Evolutionary conservation across 2,329 filamentous ascomycete genomes (phyloP), one percentile per base, ranked within the genome.

Genomic region (Nannizzia gypsea): DNA sequence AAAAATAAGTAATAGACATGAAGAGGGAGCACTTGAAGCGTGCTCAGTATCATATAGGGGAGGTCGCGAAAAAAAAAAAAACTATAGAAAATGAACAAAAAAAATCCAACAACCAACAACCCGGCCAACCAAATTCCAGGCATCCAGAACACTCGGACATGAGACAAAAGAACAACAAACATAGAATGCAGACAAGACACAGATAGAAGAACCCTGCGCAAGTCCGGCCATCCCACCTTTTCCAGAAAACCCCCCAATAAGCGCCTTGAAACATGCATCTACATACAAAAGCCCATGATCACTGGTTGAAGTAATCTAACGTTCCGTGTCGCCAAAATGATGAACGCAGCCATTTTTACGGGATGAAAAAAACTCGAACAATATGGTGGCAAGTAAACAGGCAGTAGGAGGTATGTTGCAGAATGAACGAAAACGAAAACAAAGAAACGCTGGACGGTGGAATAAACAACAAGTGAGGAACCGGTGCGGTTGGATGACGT

Each of bases 241-340:
- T 24, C 50, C 20, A 24, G 26, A 34, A 34, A 31, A 26, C 50
- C 50, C 26, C 48, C 50, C 24, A n/a, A n/a, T 31, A 34, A 31
- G 50, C 50, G 50, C 50, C 50, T 54, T 34, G 50, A 54, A 54
- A 54, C 26, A 54, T 54, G 50, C 24, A 54, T 54, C 24, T 54
- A 54, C 50, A 34, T 54, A 54, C 26, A 54, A 54, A 52, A 54
- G 50, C 50, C 50, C 24, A 54, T 34, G 26, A 34, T 54, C 24
- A 54, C 28, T 26, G 24, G 50, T 54, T 34, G 28, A 54, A 34
- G 50, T 54, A 54, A 31, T 54, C 50, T 54, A 54, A 54, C 28
- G 28, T 54, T 54, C 28, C 50, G 28, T 31, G 50, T 54, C 28
- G 50, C 50, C 50, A 54, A 54, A 17, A 54, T 31, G 26, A 54